Evolutionary conservation across 495 filamentous ascomycete genomes (phyloP).

Genomic region (Aspergillus leporis): DNA sequence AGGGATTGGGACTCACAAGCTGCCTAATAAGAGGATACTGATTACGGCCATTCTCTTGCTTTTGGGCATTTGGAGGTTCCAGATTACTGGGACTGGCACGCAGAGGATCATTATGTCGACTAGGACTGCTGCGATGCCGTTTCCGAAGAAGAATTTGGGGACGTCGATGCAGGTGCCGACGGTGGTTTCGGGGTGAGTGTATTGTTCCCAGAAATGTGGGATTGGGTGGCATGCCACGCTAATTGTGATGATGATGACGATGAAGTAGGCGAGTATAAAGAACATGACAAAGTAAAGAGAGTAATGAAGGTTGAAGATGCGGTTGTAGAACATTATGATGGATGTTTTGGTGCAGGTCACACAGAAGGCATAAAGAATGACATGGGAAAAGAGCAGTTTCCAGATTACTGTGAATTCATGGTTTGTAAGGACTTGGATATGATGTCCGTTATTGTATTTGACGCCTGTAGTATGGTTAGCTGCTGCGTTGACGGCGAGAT

Average conservation of each 20-base stretch:
- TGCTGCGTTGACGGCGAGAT: not conserved
- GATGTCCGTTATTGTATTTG: constrained; percentile 15
- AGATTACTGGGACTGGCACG: constrained; percentile 41
- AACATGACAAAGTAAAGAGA: constrained; percentile 12
- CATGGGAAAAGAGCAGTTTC: constrained; percentile 18
- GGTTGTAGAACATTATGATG: constrained; percentile 21
- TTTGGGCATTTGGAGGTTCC: constrained; percentile 33
- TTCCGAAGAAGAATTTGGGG: constrained; percentile 15
- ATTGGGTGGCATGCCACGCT: constrained; percentile 12
- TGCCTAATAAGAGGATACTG: constrained; percentile 40
- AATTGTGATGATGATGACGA: constrained; percentile 13
- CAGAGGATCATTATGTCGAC: constrained; percentile 43
- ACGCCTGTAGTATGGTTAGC: constrained; percentile 2
- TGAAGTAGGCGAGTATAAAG: constrained; percentile 12
- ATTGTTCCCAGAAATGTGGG: constrained; percentile 17
- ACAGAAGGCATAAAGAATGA: constrained; percentile 15
- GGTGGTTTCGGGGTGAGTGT: constrained; percentile 2
- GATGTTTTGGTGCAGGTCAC: constrained; percentile 20
- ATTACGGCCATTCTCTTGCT: constrained; percentile 36
- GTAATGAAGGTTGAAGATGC: constrained; percentile 18
- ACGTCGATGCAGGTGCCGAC: constrained; percentile 12
- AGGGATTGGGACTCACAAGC: constrained; percentile 29
- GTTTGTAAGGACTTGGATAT: constrained; percentile 7
- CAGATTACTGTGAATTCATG: constrained; percentile 13
- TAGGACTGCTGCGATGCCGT: constrained; percentile 22